Base-by-base conservation (phyloP, 2,329 filamentous ascomycete species). In the Domatiomyces globalis region DNA sequence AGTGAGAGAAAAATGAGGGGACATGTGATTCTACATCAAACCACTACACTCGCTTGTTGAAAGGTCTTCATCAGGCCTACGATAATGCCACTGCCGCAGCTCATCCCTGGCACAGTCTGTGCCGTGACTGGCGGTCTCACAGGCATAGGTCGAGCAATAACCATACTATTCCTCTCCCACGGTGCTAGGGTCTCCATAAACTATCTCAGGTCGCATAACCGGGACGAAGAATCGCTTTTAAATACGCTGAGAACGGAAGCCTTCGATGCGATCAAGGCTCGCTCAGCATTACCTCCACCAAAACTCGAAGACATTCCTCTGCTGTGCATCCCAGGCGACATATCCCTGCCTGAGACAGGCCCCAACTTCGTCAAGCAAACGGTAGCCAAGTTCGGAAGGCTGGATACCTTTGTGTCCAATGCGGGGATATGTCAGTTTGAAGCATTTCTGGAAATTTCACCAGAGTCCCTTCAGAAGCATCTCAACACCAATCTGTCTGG, bases 61-160 rank as follows among this genome's bases (percentile, higher is more conserved):
- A 9, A 33, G 8, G 29, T n/a, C 4, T 20, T 25, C 10, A 15
- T 36, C 29, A 12, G 29, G 10, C 29, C 2, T 33, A 33, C 29
- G 29, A 39, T 8, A n/a, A 59, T 58, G 57, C 49, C 57, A 12
- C 52, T 61, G 8, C 56, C 58, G 42, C 59, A 58, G 15, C 54
- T 61, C 17, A 53, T 61, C 43, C 51, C 53, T 17, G 80, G 78
- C 66, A 94, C 94, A 68, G 83, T 82, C 10, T 86, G 86, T 67
- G 84, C 87, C 65, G 87, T 95, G 62, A 94, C 87, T 0, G 87
- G 88, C 57, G 87, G 85, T 52, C 83, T 84, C 2, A 94, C 87
- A 1, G 87, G 87, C 51, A 94, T 94, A 61, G 88, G 88, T 49
- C 79, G 85, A 33, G 88, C 87, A 59, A 94, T 94, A 56, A 81